phyloP scores from a whole-genome alignment of 768 basidiomycete species.

The Podaxis carcinomalis region DNA sequence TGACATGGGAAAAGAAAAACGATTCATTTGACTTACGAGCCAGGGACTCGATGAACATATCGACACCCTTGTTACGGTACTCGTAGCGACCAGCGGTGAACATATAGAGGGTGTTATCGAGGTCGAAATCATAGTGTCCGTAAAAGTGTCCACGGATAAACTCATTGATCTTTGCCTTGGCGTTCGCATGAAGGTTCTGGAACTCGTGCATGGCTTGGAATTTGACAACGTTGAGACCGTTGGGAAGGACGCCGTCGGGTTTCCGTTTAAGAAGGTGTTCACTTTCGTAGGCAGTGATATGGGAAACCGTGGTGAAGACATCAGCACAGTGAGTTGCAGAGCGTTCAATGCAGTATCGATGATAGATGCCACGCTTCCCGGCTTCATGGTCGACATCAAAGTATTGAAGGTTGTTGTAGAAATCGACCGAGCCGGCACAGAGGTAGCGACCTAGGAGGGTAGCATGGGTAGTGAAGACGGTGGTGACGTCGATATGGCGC shows the following conservation, averaged over 20 bases:
- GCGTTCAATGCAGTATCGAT: slow-evolving; percentile 95
- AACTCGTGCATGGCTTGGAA: slow-evolving; percentile 99
- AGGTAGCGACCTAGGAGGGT: slow-evolving; percentile 98
- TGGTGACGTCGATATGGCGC: slow-evolving; percentile 96
- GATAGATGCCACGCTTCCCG: slow-evolving; percentile 98
- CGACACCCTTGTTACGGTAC: slow-evolving; percentile 98
- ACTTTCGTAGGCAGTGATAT: slow-evolving; percentile 96
- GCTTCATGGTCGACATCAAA: slow-evolving; percentile 99
- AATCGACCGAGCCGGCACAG: slow-evolving; percentile 96
- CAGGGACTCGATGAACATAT: slow-evolving; percentile 98
- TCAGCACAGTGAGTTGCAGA: slow-evolving; percentile 93
- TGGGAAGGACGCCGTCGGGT: slow-evolving; percentile 94
- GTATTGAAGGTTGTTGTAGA: slow-evolving; percentile 99
- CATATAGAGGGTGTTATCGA: slow-evolving; percentile 90
- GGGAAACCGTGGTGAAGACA: slow-evolving; percentile 96
- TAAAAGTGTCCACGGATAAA: slow-evolving; percentile 98
- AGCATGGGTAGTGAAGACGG: slow-evolving; percentile 98
- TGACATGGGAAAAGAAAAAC: neutral
- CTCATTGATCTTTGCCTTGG: slow-evolving; percentile 98
- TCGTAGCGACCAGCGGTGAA: slow-evolving; percentile 99
- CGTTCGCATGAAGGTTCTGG: slow-evolving; percentile 88
- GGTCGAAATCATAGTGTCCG: slow-evolving; percentile 94
- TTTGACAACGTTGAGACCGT: slow-evolving; percentile 97
- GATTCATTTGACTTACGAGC: slow-evolving; percentile 54
- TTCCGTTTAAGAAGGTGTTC: slow-evolving; percentile 97